Evolutionary conservation across 495 filamentous ascomycete species (phyloP), one percentile per base, ranked within the genome.

Genomic region (Cladorrhinum samala): DNA sequence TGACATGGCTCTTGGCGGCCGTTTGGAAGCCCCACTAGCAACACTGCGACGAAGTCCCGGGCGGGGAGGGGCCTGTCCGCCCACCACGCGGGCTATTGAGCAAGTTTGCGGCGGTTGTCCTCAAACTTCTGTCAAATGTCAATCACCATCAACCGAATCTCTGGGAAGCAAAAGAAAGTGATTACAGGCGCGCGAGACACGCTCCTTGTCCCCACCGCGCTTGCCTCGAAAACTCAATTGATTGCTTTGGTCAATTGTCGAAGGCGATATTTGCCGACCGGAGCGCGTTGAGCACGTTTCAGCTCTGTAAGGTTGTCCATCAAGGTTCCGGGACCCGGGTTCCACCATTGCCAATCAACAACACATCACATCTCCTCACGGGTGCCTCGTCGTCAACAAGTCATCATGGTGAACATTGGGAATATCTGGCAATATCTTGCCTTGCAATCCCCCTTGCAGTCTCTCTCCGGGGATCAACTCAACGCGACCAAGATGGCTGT

Each of bases 371-470:
- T n/a, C n/a, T n/a, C n/a, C n/a, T n/a, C n/a, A n/a, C n/a, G n/a
- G 39, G 39, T 41, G 5, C 25, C 20, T 39, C 30, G 46, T 9
- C 25, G 8, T 25, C 46, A 49, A 2, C 46, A n/a, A 18, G 5
- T 41, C 53, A 60, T 38, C 33, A 68, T 68, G 66, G 66, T 68
- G 49, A 67, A 65, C 57, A 18, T 68, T 44, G 54, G 52, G 24
- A 62, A 44, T 19, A 19, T 68, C 9, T 56, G 54, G 53, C 59
- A 64, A 33, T 63, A 66, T 43, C 60, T 69, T 27, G 57, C 62
- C 47, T 37, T 59, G 40, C 62, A 63, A 27, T 42, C 58, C 19
- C 53, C 63, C 2, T 55, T 66, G 41, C 54, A 61, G 4, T 43
- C 57, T 24, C 30, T 61, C 24, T 61, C 62, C 5, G 58, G 55